Percentiles rank a stretch among this genome's conserved stretches.
phyloP scores from a whole-genome alignment of 2,329 filamentous ascomycete genomes.

The Talaromyces rugulosus region DNA sequence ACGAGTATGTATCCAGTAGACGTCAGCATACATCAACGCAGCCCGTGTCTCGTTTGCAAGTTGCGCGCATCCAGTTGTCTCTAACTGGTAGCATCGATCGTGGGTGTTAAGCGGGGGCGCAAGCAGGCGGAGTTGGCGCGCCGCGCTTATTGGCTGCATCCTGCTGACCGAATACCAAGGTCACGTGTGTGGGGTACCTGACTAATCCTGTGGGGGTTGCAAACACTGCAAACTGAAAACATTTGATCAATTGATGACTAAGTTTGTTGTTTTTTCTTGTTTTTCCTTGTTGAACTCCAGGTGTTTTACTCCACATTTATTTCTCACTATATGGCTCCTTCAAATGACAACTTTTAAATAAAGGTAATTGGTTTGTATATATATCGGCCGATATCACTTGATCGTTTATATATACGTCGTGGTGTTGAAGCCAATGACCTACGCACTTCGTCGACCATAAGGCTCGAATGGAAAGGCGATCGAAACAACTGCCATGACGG shows the following conservation, averaged over 20 bases:
- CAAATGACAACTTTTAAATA: not conserved
- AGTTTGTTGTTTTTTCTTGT: no score
- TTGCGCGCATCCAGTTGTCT: not conserved
- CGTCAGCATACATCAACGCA: not conserved
- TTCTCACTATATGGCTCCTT: not conserved
- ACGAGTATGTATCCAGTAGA: not conserved
- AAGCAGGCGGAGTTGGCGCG: not conserved
- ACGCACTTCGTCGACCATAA: conserved; percentile 7
- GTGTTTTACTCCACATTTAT: not conserved
- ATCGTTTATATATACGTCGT: not conserved
- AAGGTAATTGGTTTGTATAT: not conserved
- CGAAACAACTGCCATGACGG: conserved; percentile 16
- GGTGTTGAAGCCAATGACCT: not conserved
- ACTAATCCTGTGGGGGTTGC: not conserved
- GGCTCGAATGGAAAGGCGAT: conserved; percentile 19
- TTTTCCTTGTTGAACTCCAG: not conserved
- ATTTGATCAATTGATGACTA: not conserved
- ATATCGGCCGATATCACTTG: no score
- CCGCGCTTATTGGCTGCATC: not conserved
- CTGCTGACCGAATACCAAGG: not conserved
- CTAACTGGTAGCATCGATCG: not conserved
- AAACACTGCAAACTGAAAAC: not conserved
- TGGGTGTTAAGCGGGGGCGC: not conserved
- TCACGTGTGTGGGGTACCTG: not conserved
- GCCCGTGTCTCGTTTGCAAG: not conserved